Base-by-base conservation (phyloP, 176 grass and related monocot species). In the Carex cristatella region DNA sequence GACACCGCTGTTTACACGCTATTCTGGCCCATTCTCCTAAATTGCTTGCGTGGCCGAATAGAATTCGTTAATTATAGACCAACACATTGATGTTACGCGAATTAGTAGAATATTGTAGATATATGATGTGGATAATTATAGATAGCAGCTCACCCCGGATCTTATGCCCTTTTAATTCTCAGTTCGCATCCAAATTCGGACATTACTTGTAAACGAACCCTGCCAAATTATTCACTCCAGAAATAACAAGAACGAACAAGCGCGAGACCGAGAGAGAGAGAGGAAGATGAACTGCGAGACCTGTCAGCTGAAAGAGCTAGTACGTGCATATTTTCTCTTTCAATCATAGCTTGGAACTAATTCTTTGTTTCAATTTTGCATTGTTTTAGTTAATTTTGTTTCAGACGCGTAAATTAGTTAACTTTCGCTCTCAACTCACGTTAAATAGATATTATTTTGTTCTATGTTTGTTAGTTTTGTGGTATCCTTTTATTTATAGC, bases 301-400 rank as follows among this genome's bases (percentile, higher is more conserved):
- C 12, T 92, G 85, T 61, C 87, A 92, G 63, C 69, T 92, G 59
- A 92, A 92, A 73, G 90, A 92, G 48, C 82, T 92, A 49, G 90
- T 92, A 10, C n/a, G 74, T 84, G 79, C 56, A 27, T 7, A 28
- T 3, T 40, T 81, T 66, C 48, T 46, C 62, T 88, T 72, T 63
- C 19, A 46, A 81, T 81, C 57, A 37, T 65, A 23, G 14, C 68
- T 69, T 60, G 23, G 16, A 61, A 30, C 40, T 49, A 77, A 49
- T 30, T 55, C 48, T 10, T 10, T 49, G 16, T 77, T 63, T 55
- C 72, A 77, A 54, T 77, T 77, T 49, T 19, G n/a, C 6, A 16
- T 53, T 69, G 0, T 83, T 51, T 83, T 1, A 15, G 31, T 40
- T 46, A 64, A 44, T 81, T 68, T 83, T 27, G 14, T 30, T 58